Conservation (phyloP, 768 basidiomycete species). For the Ramaria sp. region DNA sequence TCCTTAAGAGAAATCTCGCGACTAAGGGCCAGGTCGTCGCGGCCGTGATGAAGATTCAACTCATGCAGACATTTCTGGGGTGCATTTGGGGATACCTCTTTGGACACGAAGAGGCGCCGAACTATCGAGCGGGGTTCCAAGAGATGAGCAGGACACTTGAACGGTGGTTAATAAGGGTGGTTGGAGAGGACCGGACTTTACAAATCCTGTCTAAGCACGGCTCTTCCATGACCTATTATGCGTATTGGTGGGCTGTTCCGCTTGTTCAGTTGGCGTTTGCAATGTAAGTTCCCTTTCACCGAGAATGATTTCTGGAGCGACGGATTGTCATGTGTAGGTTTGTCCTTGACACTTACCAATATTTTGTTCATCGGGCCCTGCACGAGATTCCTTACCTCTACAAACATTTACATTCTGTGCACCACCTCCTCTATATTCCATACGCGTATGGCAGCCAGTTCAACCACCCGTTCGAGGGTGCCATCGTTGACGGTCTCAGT, state of each 20-base stretch:
- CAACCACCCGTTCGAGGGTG: slow-evolving; percentile 7
- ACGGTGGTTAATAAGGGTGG: not conserved
- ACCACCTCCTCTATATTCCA: slow-evolving; percentile 4
- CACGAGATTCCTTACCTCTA: slow-evolving; percentile 7
- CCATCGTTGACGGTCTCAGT: slow-evolving; percentile 5
- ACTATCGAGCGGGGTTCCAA: not conserved
- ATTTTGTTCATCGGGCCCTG: slow-evolving; percentile 5
- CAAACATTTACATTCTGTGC: slow-evolving; percentile 6
- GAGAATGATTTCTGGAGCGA: not conserved
- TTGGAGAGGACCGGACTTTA: not conserved
- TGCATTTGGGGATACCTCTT: not conserved
- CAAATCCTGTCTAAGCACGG: not conserved
- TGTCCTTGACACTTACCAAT: slow-evolving; percentile 8
- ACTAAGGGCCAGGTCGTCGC: slow-evolving; percentile 4
- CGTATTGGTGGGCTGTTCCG: slow-evolving; percentile 5
- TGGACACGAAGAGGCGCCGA: not conserved
- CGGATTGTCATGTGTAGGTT: not conserved
- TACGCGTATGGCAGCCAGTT: slow-evolving; percentile 8
- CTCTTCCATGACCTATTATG: not conserved
- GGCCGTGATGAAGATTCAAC: slow-evolving; percentile 7
- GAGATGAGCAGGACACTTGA: slow-evolving; percentile 13
- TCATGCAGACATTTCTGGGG: not conserved
- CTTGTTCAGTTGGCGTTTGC: slow-evolving; percentile 1
- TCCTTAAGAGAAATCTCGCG: slow-evolving; percentile 3
- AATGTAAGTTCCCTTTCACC: not conserved